A percentile compares a stretch with the other conserved stretches of the same genome.
These are phyloP conservation scores for Talaromyces pinophilus DNA, from an alignment of 2,329 filamentous ascomycete species.

Conservation along the genomic window DNA sequence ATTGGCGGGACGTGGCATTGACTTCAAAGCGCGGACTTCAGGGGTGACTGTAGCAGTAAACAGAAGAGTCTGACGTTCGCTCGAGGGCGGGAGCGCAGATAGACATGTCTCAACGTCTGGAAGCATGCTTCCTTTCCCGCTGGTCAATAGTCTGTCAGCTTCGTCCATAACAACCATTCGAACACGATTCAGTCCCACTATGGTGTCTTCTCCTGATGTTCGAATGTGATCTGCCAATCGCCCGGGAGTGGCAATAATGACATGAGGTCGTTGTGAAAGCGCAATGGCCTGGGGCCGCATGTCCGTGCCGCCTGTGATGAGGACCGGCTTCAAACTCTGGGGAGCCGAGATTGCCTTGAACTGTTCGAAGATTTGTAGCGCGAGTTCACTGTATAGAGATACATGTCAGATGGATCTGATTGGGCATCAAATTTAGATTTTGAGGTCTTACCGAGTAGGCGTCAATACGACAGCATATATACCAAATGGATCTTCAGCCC, in stretches of 20 bases:
- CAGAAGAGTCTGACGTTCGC: slow-evolving; percentile 83
- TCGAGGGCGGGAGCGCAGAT: slow-evolving; percentile 72
- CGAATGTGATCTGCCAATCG: slow-evolving; percentile 91
- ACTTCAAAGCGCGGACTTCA: slow-evolving; percentile 84
- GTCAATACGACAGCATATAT: slow-evolving; percentile 90
- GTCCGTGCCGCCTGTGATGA: slow-evolving; percentile 91
- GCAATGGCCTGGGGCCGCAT: slow-evolving; percentile 89
- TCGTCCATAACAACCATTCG: slow-evolving; percentile 92
- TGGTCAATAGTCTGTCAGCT: slow-evolving; percentile 81
- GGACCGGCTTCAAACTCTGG: slow-evolving; percentile 79
- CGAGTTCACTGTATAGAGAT: slow-evolving; percentile 66
- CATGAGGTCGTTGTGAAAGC: slow-evolving; percentile 76
- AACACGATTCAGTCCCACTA: slow-evolving; percentile 75
- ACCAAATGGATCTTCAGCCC: slow-evolving; percentile 86
- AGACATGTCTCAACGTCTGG: slow-evolving; percentile 89
- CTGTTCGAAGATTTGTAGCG: slow-evolving; percentile 94
- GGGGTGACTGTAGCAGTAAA: slow-evolving; percentile 96
- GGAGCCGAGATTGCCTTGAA: slow-evolving; percentile 88
- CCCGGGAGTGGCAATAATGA: slow-evolving; percentile 93
- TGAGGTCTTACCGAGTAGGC: slow-evolving; percentile 65
- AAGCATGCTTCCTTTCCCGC: slow-evolving; percentile 82
- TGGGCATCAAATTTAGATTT: not conserved
- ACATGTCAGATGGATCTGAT: slow-evolving; percentile 14
- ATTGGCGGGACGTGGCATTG: slow-evolving; percentile 67
- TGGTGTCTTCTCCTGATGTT: slow-evolving; percentile 86